Base-by-base conservation (phyloP, 352 stramenopile species). In the Peronospora farinosa region DNA sequence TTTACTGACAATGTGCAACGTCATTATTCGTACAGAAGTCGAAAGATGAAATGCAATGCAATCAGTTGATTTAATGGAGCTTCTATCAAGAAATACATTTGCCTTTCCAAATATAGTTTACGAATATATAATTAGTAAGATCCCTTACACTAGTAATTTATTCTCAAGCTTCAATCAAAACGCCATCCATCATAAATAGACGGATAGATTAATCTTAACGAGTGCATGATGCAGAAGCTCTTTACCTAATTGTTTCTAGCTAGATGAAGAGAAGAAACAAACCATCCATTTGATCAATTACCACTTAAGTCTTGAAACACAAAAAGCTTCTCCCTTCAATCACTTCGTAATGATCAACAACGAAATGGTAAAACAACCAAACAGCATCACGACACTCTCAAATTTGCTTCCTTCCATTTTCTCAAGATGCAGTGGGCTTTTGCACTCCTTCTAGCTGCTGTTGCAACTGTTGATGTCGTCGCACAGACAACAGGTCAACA, bases 311-410 rank as follows among this genome's bases (percentile, higher is more conserved):
- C 31, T 23, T 42, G 7, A 28, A 33, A 40, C n/a, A 28, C 19
- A 10, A 53, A 23, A 30, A 49, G 33, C 23, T 65, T 65, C 54
- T 65, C 57, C n/a, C 31, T 35, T 67, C 53, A 54, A 31, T 51
- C 35, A 54, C 25, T 35, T 12, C 35, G 36, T 15, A 7, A n/a
- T 17, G 13, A 33, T 41, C 42, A 9, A 17, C 9, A 28, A 25
- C 3, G 2, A 27, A n/a, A 47, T 48, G 32, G 21, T 15, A 35
- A 33, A 31, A 15, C 15, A 23, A 31, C 9, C 7, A 33, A 33
- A 19, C 31, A 49, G 19, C 57, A 40, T 66, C 15, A 65, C 56
- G 36, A 54, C 54, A 65, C 54, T 62, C 45, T 52, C 23, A 30
- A 7, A 57, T 74, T 69, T 63, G 43, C 12, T 47, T 40, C 31